phyloP scores from a whole-genome alignment of 352 stramenopile genomes.

The Phytophthora pinifolia region DNA sequence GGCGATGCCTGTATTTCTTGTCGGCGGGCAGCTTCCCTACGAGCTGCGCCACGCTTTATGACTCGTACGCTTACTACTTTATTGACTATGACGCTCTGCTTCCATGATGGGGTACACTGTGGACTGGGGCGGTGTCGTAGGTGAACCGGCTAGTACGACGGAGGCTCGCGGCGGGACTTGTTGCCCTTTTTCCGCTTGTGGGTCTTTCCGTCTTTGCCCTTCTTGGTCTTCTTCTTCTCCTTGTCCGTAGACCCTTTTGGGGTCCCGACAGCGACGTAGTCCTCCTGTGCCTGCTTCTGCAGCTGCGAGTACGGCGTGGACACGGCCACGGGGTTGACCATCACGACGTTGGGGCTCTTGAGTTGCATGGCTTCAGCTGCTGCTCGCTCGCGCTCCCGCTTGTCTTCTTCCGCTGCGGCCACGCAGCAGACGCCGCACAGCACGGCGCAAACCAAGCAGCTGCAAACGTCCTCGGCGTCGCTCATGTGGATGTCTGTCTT shows the following conservation, averaged over 20 bases:
- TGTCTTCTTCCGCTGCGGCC: constrained; percentile 77
- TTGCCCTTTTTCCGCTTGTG: constrained; percentile 23
- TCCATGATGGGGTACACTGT: constrained; percentile 19
- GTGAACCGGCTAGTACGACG: constrained; percentile 4
- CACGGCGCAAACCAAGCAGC: constrained; percentile 66
- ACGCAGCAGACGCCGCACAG: constrained; percentile 80
- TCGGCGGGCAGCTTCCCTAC: constrained; percentile 25
- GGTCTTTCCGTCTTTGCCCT: constrained; percentile 10
- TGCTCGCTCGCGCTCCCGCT: constrained; percentile 68
- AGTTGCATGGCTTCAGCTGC: constrained; percentile 37
- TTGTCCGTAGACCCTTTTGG: constrained; percentile 12
- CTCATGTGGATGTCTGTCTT: constrained; percentile 46
- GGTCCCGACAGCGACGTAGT: constrained; percentile 4
- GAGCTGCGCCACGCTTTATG: constrained; percentile 19
- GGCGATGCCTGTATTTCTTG: constrained; percentile 18
- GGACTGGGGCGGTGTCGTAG: background rate
- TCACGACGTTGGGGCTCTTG: constrained; percentile 52
- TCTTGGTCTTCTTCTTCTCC: constrained; percentile 24
- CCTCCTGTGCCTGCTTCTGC: constrained; percentile 19
- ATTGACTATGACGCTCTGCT: constrained; percentile 13
- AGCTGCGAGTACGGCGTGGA: constrained; percentile 37
- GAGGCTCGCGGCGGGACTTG: constrained; percentile 8
- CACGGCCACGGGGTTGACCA: constrained; percentile 68
- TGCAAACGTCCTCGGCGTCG: constrained; percentile 75
- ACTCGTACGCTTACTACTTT: constrained; percentile 21